These are phyloP conservation scores for Serpula lacrymans DNA, from an alignment of 768 basidiomycete genomes.

Conservation along the genomic window DNA sequence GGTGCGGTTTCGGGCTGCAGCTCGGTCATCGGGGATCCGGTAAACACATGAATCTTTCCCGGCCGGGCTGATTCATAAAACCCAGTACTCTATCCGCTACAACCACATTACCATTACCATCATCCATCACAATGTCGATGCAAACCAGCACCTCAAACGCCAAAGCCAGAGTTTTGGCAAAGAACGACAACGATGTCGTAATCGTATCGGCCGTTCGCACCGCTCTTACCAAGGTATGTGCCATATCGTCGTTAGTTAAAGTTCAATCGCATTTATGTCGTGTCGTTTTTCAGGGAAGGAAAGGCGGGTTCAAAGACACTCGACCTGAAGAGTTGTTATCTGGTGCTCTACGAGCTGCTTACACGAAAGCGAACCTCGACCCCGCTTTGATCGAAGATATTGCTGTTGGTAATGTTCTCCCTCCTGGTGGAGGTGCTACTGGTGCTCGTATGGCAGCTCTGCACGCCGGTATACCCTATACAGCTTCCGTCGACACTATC, in stretches of 20 bases:
- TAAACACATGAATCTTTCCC: conserved; percentile 21
- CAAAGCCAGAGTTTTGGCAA: conserved; percentile 61
- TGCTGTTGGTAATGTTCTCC: conserved; percentile 84
- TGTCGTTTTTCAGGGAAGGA: conserved; percentile 52
- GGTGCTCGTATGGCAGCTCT: conserved; percentile 86
- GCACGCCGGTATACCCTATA: conserved; percentile 79
- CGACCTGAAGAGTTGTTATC: conserved; percentile 79
- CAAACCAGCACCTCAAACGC: conserved; percentile 20
- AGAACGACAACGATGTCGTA: conserved; percentile 85
- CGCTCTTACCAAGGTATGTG: conserved; percentile 82
- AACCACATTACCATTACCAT: not conserved
- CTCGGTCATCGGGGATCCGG: not conserved
- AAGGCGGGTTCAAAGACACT: conserved; percentile 91
- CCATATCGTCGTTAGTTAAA: not conserved
- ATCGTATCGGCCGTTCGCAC: conserved; percentile 87
- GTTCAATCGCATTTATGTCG: conserved; percentile 1
- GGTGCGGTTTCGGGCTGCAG: too few relatives aligned
- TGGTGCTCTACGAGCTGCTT: conserved; percentile 71
- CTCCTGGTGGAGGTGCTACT: conserved; percentile 77
- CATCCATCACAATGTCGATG: conserved; percentile 14
- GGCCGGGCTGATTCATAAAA: conserved; percentile 18
- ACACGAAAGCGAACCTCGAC: conserved; percentile 64
- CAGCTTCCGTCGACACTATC: conserved; percentile 72
- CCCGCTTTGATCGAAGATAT: conserved; percentile 84
- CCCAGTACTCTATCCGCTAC: not conserved